A percentile compares a stretch with the other conserved stretches of the same genome.
Conservation (phyloP, 2,329 filamentous ascomycete genomes). For the Dothideomycetes sp. region DNA sequence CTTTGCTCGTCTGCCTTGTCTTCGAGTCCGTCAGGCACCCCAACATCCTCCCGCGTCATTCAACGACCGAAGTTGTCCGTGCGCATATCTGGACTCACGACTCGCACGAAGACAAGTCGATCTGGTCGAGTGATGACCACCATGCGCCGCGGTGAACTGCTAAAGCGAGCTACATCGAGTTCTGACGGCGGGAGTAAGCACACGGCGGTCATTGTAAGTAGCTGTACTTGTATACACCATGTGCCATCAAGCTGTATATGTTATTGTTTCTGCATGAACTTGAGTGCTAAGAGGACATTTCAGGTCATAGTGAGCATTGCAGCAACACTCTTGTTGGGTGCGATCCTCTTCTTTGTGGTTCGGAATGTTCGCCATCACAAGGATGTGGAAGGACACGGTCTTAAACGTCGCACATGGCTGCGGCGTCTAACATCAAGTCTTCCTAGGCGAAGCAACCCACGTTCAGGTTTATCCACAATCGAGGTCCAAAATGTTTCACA, state of each 20-base stretch:
- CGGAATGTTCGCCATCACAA: conserved; percentile 4
- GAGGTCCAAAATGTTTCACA: neutral
- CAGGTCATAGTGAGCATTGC: conserved; percentile 10
- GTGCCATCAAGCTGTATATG: neutral
- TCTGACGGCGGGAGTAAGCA: neutral
- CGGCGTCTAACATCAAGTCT: neutral
- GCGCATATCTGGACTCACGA: no score
- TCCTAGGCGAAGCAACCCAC: neutral
- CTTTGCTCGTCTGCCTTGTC: no score
- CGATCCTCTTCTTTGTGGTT: conserved; percentile 8
- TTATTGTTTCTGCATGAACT: no score
- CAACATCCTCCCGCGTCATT: neutral
- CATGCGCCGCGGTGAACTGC: neutral
- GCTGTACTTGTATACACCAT: no score
- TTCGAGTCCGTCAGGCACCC: no score
- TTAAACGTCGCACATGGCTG: neutral
- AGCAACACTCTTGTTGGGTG: conserved; percentile 7
- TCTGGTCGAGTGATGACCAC: neutral
- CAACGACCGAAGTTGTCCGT: neutral
- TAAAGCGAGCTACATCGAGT: neutral
- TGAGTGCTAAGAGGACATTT: neutral
- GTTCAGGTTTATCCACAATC: neutral
- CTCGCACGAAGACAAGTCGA: no score
- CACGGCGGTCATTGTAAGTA: neutral
- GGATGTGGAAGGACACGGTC: neutral